Base-by-base conservation (phyloP, 2,329 filamentous ascomycete species). In the Amauroascus verrucosus region DNA sequence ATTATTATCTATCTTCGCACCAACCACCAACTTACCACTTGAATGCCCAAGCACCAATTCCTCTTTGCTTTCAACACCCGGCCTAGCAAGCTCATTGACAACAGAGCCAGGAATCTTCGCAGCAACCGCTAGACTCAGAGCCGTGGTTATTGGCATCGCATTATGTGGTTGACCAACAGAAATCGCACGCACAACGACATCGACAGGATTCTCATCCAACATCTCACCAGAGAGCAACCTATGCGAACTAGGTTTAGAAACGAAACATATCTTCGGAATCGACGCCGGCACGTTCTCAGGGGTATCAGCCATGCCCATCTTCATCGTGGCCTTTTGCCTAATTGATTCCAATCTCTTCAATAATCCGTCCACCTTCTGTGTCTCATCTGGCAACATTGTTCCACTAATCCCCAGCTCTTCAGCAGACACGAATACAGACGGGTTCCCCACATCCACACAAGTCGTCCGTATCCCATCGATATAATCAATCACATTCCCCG, bases 361-460 rank as follows among this genome's bases (percentile, higher is more conserved):
- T 0, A 82, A 65, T 1, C 60, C 60, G 0, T 66, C 58, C 51
- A 77, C 65, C 1, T 70, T 69, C 18, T 79, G 75, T 41, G 84
- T 73, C 26, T 74, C 70, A 22, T 77, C 71, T 0, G 82, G 81
- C 0, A 77, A 71, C 33, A 83, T 70, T 8, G 72, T 70, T 2
- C 74, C 72, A 24, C 74, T 65, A 1, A 80, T 67, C 3, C 68
- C 74, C 0, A 85, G 61, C 54, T 81, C 76, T 1, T 68, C 61
- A 0, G 81, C 79, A 6, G 69, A 68, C 0, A 86, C 69, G 61
- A 86, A 86, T 13, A 83, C 73, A 45, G 77, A 79, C 0, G 83
- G 83, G 59, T 84, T 85, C 1, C 77, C 77, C 0, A 79, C 79
- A 57, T 86, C 83, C 1, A 84, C 73, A 24, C 82, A 78, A 1